Evolutionary conservation across 2,329 filamentous ascomycete species (phyloP).

Genomic region (Claviceps capensis): DNA sequence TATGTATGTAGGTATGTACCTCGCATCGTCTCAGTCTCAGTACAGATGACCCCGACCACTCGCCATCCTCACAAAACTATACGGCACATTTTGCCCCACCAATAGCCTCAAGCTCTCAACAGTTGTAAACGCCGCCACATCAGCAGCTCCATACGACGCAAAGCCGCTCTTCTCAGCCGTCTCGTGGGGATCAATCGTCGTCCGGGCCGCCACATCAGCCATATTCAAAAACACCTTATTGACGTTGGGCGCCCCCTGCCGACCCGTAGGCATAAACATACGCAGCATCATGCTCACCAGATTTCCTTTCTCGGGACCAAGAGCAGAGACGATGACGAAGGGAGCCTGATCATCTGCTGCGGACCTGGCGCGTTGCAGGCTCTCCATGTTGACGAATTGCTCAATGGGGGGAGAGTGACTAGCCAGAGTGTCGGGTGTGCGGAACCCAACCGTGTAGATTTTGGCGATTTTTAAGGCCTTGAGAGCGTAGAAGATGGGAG

Average conservation of each 20-base stretch:
- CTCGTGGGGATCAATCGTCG: conserved; percentile 50
- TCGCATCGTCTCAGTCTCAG: neutral
- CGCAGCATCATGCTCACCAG: conserved; percentile 66
- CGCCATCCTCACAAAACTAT: conserved; percentile 72
- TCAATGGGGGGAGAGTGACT: conserved; percentile 54
- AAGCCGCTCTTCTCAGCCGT: conserved; percentile 65
- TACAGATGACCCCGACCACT: conserved; percentile 28
- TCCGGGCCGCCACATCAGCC: conserved; percentile 40
- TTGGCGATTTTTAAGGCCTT: conserved; percentile 62
- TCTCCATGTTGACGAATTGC: conserved; percentile 64
- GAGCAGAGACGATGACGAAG: conserved; percentile 68
- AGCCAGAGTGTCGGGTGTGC: conserved; percentile 46
- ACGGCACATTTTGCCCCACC: conserved; percentile 76
- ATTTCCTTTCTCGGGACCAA: conserved; percentile 65
- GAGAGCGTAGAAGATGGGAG: conserved; percentile 65
- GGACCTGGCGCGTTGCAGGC: conserved; percentile 37
- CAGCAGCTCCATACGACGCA: conserved; percentile 64
- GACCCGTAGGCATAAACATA: conserved; percentile 42
- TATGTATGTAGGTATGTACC: no score
- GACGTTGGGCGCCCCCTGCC: conserved; percentile 22
- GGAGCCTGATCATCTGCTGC: conserved; percentile 43
- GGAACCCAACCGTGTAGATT: conserved; percentile 76
- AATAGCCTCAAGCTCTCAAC: conserved; percentile 67
- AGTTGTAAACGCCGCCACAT: conserved; percentile 72
- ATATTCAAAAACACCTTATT: conserved; percentile 70